Base-by-base conservation (phyloP, 331 rosid species). In the Quercus tomentella region DNA sequence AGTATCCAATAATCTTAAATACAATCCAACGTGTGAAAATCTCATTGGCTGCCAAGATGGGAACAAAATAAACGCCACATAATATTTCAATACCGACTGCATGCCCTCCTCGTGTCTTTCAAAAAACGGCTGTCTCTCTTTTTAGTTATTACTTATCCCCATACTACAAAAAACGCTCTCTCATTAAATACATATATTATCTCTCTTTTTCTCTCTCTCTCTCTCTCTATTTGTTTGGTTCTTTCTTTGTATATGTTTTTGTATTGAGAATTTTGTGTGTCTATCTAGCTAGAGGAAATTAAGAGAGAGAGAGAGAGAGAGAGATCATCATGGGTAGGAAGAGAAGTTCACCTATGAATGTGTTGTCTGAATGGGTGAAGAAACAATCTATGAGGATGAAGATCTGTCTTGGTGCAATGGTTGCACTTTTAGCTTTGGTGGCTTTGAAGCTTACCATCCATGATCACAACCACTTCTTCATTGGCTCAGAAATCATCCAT, bases 401-500 rank as follows among this genome's bases (percentile, higher is more conserved):
- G 87, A 79, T 89, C 43, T 67, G 70, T 73, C 28, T 86, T 22
- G 88, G 90, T 22, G 77, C 63, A 56, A 30, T 81, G 71, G 22
- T 89, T 43, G 85, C 85, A n/a, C 31, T 90, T 25, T 82, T 57
- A 75, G 83, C 86, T 72, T 74, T 95, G 83, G 80, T 89, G 70
- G 74, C 67, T 20, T 76, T 95, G 65, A 87, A 74, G 63, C 21
- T 73, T 49, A 87, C 82, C 4, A 56, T 89, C 0, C 78, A n/a
- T 7, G 63, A 87, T 31, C 80, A 70, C 35, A 8, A 22, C 4
- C 71, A 84, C 79, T 86, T 86, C 78, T 91, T 82, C 76, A 45
- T 86, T 16, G 88, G 80, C 28, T 76, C 93, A 11, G 97, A 88
- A 79, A 20, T 57, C 25, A 15, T 80, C 76, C 96, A 95, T 70